These are phyloP conservation scores for Aquilaria malaccensis DNA, from an alignment of 345 rosid species.

Conservation along the genomic window DNA sequence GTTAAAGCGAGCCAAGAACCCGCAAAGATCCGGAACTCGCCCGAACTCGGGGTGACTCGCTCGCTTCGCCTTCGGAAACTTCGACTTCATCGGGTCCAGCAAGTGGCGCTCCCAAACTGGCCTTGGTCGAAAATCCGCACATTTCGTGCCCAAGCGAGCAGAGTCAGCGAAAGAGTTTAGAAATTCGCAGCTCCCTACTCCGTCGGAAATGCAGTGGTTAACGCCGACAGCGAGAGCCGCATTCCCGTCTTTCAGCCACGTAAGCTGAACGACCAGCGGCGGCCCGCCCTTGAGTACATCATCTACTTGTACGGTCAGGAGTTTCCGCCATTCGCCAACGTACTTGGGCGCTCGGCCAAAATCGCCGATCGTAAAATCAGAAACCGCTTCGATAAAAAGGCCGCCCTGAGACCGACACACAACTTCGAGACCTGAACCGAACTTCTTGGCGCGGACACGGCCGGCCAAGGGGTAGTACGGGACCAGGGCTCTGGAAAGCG, in stretches of 20 bases:
- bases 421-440: constrained; percentile 48
- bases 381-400: constrained; percentile 49
- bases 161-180: constrained; percentile 57
- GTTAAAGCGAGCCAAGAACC: constrained; percentile 53
- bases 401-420: constrained; percentile 68
- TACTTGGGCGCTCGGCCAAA: constrained; percentile 48
- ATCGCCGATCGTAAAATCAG: constrained; percentile 33
- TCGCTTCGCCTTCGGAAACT: neutral
- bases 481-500: constrained; percentile 51
- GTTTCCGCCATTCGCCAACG: constrained; percentile 67
- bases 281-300: constrained; percentile 81
- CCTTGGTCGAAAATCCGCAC: constrained; percentile 19
- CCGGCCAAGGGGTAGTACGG: constrained; percentile 80
- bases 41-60: constrained; percentile 49
- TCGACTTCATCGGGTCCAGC: constrained; percentile 21
- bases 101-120: constrained; percentile 80
- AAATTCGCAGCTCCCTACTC: constrained; percentile 70
- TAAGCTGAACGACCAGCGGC: constrained; percentile 66
- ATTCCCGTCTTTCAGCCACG: constrained; percentile 77
- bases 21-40: constrained; percentile 52
- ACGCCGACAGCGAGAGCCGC: constrained; percentile 62
- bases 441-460: constrained; percentile 48
- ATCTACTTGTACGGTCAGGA: constrained; percentile 45
- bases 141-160: constrained; percentile 12
- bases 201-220: constrained; percentile 72